Base-by-base conservation (phyloP, 1,284 basidiomycete genomes). In the Apiotrichum sp. region DNA sequence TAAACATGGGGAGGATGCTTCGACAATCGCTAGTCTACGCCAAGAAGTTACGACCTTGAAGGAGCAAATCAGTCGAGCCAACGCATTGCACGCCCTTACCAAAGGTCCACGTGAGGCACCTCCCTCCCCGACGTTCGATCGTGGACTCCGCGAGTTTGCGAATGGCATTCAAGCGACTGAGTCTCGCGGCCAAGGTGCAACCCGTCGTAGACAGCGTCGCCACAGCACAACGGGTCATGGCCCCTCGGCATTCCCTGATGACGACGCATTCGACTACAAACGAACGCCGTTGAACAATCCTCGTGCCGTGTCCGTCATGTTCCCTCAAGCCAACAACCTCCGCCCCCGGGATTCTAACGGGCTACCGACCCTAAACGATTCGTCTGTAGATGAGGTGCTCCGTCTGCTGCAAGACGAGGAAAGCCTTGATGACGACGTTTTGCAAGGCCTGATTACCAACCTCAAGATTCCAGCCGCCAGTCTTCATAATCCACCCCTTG, bases 311-410 rank as follows among this genome's bases (percentile, higher is more conserved):
- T 97, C 93, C 9, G 89, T 97, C 52, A 93, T 79, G 34, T 89
- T 56, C 88, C 88, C 79, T 82, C 88, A 66, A 83, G 65, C 86
- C 46, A 85, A 88, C 65, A 87, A 63, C 11, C 51, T 82, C 45
- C 60, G 72, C 33, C 62, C 83, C 70, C 81, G 87, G 42, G 81
- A 82, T 47, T 74, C 78, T 5, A 89, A 88, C 63, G 88, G 88
- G 33, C 76, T 89, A 48, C 86, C 50, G 81, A 88, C 73, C 81
- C 88, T 68, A 68, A 84, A 86, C 64, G 92, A 97, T 66, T 90
- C 93, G 71, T 85, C 89, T 13, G 87, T 89, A 0, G 93, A 98
- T 72, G 93, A 98, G 79, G 95, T 98, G 78, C 91, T 97, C 64
- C 82, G 87, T 53, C 80, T 98, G 47, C 86, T 99, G 80, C 89